phyloP scores from a whole-genome alignment of 805 yeast species.

The Hanseniaspora pseudoguilliermondii region DNA sequence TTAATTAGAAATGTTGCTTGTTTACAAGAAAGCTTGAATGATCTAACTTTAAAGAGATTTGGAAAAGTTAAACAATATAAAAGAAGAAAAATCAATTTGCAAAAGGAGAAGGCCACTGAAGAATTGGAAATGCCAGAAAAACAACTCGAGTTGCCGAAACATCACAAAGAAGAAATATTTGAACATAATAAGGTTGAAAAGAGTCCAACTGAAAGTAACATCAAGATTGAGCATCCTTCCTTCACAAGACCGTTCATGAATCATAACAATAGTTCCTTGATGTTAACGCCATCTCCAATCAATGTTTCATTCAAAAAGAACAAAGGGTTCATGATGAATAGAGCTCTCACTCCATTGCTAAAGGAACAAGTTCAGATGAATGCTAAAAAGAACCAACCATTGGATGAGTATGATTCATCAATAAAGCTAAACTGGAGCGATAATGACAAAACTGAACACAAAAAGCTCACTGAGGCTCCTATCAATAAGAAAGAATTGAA shows the following conservation, averaged over 20 bases:
- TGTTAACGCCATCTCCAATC: neutral
- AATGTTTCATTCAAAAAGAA: neutral
- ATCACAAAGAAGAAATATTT: neutral
- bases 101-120: neutral
- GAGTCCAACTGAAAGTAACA: neutral
- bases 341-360: slow-evolving; percentile 4
- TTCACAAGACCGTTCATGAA: neutral
- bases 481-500: neutral
- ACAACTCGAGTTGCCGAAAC: neutral
- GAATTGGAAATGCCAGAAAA: neutral
- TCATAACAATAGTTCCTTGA: neutral
- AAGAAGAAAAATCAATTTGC: slow-evolving; percentile 24
- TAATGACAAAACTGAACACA: neutral
- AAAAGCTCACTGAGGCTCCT: neutral
- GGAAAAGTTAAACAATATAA: slow-evolving; percentile 22
- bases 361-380: neutral
- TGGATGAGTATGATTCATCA: neutral
- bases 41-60: slow-evolving; percentile 19
- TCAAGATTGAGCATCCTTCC: neutral
- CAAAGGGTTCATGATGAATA: neutral
- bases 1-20: slow-evolving; percentile 23
- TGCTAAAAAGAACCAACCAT: neutral
- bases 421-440: slow-evolving; percentile 9
- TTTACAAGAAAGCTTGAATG: slow-evolving; percentile 25
- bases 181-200: neutral